Evolutionary conservation across 805 yeast genomes (phyloP).

Genomic region (Lachancea sp.): DNA sequence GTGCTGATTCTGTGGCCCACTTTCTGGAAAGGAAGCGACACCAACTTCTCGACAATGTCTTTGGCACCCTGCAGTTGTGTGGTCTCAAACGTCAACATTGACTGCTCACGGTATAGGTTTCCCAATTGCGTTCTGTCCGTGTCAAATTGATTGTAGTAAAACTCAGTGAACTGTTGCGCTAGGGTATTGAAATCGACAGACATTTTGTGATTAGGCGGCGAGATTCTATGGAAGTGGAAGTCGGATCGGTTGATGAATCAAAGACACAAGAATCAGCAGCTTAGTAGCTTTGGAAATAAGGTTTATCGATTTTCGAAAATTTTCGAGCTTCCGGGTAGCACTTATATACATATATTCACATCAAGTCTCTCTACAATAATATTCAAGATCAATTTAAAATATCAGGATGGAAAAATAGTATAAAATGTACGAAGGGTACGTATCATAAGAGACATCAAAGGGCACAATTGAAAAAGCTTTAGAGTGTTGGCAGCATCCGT

Average conservation of each 20-base stretch:
- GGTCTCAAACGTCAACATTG: slow-evolving; percentile 96
- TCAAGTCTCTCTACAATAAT: neutral
- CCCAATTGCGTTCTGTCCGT: slow-evolving; percentile 87
- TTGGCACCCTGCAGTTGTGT: slow-evolving; percentile 92
- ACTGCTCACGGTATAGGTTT: slow-evolving; percentile 89
- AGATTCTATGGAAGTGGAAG: too few relatives aligned
- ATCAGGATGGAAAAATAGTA: neutral
- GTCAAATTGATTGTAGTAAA: slow-evolving; percentile 94
- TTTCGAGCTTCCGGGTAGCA: slow-evolving; percentile 9
- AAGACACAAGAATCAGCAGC: neutral
- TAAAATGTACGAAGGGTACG: neutral
- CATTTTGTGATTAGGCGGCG: slow-evolving; percentile 10
- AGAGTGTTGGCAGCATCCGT: too few relatives aligned
- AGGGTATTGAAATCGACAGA: slow-evolving; percentile 42
- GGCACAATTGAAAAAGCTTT: too few relatives aligned
- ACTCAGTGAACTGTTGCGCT: slow-evolving; percentile 80
- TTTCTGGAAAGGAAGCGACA: slow-evolving; percentile 82
- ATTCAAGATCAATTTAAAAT: neutral
- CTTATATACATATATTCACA: neutral
- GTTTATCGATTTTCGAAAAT: slow-evolving; percentile 1
- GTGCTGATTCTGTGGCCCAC: slow-evolving; percentile 92
- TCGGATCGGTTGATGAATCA: neutral
- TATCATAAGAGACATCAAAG: too few relatives aligned
- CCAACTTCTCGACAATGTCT: slow-evolving; percentile 86
- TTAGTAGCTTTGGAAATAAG: neutral